Evolutionary conservation across 257 asterid genomes (phyloP).

Genomic region (Ilex asprella): DNA sequence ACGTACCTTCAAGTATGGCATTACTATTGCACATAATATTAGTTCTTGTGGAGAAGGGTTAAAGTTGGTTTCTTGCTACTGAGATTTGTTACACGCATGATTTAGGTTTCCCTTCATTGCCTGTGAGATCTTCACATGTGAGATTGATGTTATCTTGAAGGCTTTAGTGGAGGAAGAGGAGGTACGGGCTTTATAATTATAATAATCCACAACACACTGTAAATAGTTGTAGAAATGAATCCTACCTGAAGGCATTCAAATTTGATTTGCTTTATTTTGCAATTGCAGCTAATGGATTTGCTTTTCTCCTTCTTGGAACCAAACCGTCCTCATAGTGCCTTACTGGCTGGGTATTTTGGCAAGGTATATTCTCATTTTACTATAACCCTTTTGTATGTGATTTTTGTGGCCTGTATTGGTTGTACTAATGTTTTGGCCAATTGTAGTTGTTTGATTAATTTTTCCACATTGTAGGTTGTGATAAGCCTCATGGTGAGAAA

Average conservation of each 20-base stretch:
- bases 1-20: slow-evolving; percentile 76
- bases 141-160: slow-evolving; percentile 94
- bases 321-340: slow-evolving; percentile 73
- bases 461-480: slow-evolving; percentile 61
- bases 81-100: slow-evolving; percentile 11
- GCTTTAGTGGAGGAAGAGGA: slow-evolving; percentile 92
- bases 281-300: slow-evolving; percentile 80
- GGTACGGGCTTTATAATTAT: slow-evolving; percentile 37
- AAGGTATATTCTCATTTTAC: slow-evolving; percentile 48
- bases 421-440: slow-evolving; percentile 5
- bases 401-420: neutral
- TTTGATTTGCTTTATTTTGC: neutral
- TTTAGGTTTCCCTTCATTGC: slow-evolving; percentile 95
- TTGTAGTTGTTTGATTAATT: slow-evolving; percentile 21
- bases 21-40: slow-evolving; percentile 6
- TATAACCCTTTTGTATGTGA: slow-evolving; percentile 8
- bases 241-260: neutral
- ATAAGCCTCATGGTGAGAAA: slow-evolving; percentile 90
- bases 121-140: slow-evolving; percentile 93
- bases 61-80: slow-evolving; percentile 9
- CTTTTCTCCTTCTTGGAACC: slow-evolving; percentile 97
- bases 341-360: slow-evolving; percentile 95
- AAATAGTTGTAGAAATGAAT: neutral
- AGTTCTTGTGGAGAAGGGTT: slow-evolving; percentile 2
- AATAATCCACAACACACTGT: neutral